Base-by-base conservation (phyloP, 2,329 filamentous ascomycete species). In the Aureobasidium sp. region DNA sequence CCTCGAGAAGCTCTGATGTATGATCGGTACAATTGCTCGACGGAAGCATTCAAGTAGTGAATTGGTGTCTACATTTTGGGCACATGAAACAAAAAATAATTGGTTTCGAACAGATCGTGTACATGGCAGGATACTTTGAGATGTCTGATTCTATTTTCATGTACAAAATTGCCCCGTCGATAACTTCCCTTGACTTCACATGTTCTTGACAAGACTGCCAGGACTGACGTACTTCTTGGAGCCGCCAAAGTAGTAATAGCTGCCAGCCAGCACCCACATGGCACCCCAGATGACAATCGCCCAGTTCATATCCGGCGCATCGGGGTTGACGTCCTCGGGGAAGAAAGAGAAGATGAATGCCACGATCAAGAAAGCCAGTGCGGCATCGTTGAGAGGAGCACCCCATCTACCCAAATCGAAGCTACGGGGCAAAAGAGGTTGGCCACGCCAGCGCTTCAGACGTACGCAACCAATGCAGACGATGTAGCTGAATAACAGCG, bases 301-400 rank as follows among this genome's bases (percentile, higher is more conserved):
- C 66, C 69, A 74, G 51, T 74, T 73, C 65, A 72, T 69, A 45
- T 68, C 63, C 34, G 58, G 62, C 17, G 67, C 68, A 66, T 67
- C 70, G 11, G 62, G 62, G 8, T 47, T 49, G 9, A 66, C 36
- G 52, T 68, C 66, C 11, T 52, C 49, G 2, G 72, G 71, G 64
- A 72, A 73, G 68, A 73, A 73, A n/a, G 67, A 68, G 64, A 73
- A 72, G 48, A 72, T 62, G 55, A 74, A 73, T 27, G 66, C 67
- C 25, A 73, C 63, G 5, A 67, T 47, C 22, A 73, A 65, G 62
- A 69, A 73, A 2, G 65, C 67, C 7, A 74, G 64, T 20, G 70
- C 67, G 60, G 71, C 67, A 65, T 70, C 70, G 63, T 74, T 74
- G 64, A 73, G 67, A 39, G 68, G 57, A 9, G 65, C 67, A n/a